Evolutionary conservation across 228 moss, liverwort and hornwort species (phyloP).

Genomic region (Sphagnum magellanicum): DNA sequence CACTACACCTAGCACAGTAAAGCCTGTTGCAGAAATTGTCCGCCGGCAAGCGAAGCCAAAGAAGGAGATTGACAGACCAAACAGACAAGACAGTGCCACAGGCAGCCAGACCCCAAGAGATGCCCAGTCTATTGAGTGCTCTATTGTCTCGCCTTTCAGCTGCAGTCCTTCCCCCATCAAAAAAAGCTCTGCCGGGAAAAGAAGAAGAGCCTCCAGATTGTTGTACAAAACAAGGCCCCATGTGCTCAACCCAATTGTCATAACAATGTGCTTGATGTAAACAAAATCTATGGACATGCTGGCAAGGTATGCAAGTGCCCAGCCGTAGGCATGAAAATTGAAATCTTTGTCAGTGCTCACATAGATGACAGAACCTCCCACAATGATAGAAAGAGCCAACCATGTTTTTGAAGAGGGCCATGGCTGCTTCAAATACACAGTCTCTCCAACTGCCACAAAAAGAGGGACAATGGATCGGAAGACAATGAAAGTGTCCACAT

Average conservation of each 20-base stretch:
- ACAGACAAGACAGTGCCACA: constrained; percentile 44
- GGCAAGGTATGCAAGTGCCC: constrained; percentile 53
- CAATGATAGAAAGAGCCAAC: constrained; percentile 34
- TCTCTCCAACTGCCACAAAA: constrained; percentile 55
- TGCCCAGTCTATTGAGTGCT: constrained; percentile 36
- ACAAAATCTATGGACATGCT: constrained; percentile 67
- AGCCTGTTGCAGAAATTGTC: constrained; percentile 56
- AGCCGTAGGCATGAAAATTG: constrained; percentile 35
- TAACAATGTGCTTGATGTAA: constrained; percentile 66
- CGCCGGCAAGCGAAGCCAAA: constrained; percentile 56
- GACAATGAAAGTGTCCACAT: constrained; percentile 66
- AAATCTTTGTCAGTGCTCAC: constrained; percentile 51
- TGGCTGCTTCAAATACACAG: constrained; percentile 42
- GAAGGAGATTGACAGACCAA: constrained; percentile 52
- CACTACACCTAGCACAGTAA: constrained; percentile 57
- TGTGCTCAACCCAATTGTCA: constrained; percentile 57
- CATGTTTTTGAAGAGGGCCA: constrained; percentile 57
- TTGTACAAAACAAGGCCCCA: constrained; percentile 66
- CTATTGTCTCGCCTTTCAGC: constrained; percentile 15
- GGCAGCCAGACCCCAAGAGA: constrained; percentile 41
- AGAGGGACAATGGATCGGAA: constrained; percentile 58
- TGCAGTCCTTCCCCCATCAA: constrained; percentile 46
- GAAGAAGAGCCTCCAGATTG: constrained; percentile 51
- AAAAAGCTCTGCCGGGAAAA: constrained; percentile 50
- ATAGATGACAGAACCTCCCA: constrained; percentile 49